Percentiles rank a stretch among this genome's conserved stretches.
Conservation (phyloP, 2,329 filamentous ascomycete species). For the Pseudopithomyces chartarum region DNA sequence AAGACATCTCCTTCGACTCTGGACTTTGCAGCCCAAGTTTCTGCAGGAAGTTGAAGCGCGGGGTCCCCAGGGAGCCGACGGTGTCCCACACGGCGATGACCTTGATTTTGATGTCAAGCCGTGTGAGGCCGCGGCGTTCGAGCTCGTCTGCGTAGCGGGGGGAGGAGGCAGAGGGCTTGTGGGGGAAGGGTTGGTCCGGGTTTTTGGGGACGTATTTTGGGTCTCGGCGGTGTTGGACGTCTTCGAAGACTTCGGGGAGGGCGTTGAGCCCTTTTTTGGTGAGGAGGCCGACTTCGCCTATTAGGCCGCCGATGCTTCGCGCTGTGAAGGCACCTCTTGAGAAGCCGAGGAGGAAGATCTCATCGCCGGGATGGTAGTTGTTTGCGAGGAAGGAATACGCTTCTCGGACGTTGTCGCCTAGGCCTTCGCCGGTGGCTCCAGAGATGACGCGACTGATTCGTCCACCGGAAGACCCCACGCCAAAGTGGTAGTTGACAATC, state of each 20-base stretch:
- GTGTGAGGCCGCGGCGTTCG: conserved; percentile 38
- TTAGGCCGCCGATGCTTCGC: conserved; percentile 49
- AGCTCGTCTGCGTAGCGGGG: conserved; percentile 52
- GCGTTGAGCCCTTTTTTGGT: conserved; percentile 53
- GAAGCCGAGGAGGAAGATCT: conserved; percentile 55
- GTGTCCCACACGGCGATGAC: conserved; percentile 57
- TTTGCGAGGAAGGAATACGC: conserved; percentile 58
- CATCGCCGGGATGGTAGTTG: conserved; percentile 58
- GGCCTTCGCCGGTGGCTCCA: conserved; percentile 51
- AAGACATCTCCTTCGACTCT: conserved; percentile 47
- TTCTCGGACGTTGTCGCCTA: conserved; percentile 54
- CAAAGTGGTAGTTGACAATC: conserved; percentile 57
- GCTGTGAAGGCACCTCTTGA: conserved; percentile 55
- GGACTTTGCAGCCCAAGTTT: conserved; percentile 41
- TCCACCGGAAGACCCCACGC: conserved; percentile 53
- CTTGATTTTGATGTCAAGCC: conserved; percentile 47
- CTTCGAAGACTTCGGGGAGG: conserved; percentile 53
- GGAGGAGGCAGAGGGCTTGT: conserved; percentile 51
- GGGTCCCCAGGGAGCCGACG: conserved; percentile 53
- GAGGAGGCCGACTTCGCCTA: conserved; percentile 53
- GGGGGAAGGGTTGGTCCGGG: conserved; percentile 52
- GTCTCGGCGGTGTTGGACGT: conserved; percentile 52
- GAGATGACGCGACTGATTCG: conserved; percentile 49
- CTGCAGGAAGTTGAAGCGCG: conserved; percentile 50
- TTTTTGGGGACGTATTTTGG: conserved; percentile 51